Evolutionary conservation across 441 rosid genomes (phyloP).

Genomic region (Sinapis alba): DNA sequence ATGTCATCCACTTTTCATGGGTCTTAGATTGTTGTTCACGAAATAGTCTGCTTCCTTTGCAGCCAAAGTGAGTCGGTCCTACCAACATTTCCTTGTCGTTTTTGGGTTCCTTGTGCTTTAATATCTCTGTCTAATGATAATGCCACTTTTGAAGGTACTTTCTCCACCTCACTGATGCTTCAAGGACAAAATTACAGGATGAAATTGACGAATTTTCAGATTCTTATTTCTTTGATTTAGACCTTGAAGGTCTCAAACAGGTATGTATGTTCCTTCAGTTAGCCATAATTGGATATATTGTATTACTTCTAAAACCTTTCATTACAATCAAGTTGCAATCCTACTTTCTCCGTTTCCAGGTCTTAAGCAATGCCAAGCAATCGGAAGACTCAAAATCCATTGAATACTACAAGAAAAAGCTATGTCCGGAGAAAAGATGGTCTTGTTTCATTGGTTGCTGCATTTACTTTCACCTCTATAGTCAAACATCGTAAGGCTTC

Average conservation of each 20-base stretch:
- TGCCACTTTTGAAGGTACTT: slow-evolving; percentile 65
- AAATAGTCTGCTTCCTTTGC: slow-evolving; percentile 78
- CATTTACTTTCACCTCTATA: slow-evolving; percentile 52
- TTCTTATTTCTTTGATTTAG: slow-evolving; percentile 80
- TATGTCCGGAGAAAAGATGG: slow-evolving; percentile 78
- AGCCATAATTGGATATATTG: slow-evolving; percentile 1
- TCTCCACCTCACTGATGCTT: slow-evolving; percentile 72
- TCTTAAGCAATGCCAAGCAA: slow-evolving; percentile 65
- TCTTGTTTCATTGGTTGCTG: slow-evolving; percentile 68
- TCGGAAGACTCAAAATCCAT: slow-evolving; percentile 51
- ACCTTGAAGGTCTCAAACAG: slow-evolving; percentile 77
- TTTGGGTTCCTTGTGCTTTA: background rate
- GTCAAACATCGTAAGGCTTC: slow-evolving; percentile 55
- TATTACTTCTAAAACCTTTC: slow-evolving; percentile 11
- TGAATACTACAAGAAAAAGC: slow-evolving; percentile 65
- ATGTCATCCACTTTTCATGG: slow-evolving; percentile 92
- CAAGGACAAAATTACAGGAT: slow-evolving; percentile 76
- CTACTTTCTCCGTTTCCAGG: slow-evolving; percentile 48
- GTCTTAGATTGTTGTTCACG: slow-evolving; percentile 80
- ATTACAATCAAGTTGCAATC: background rate
- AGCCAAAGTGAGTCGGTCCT: slow-evolving; percentile 73
- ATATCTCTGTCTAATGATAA: slow-evolving; percentile 16
- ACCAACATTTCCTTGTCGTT: slow-evolving; percentile 22
- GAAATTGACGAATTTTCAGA: slow-evolving; percentile 91
- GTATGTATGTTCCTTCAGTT: slow-evolving; percentile 40